Evolutionary conservation across 1,284 basidiomycete genomes (phyloP).

Genomic region (Porogramme epimiltina): DNA sequence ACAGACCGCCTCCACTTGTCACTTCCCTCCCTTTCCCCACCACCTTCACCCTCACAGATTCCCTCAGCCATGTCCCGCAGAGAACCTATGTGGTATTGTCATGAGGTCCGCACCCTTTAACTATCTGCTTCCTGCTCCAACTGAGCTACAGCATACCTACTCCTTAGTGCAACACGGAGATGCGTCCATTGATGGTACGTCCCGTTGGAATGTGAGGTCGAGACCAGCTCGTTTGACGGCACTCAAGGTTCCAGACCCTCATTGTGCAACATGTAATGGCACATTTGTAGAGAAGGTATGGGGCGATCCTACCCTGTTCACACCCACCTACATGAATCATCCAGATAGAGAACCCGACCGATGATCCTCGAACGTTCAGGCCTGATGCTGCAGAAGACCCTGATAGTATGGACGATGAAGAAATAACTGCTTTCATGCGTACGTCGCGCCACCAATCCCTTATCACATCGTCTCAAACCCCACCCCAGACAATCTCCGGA

Average conservation of each 20-base stretch:
- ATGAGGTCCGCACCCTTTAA: constrained; percentile 50
- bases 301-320: constrained; percentile 1
- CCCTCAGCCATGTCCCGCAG: constrained; percentile 55
- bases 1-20: constrained; percentile 3
- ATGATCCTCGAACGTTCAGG: constrained; percentile 73
- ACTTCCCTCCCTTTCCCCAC: background rate
- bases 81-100: constrained; percentile 78
- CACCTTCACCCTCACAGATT: background rate
- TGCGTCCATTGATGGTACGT: constrained; percentile 77
- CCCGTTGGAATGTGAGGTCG: background rate
- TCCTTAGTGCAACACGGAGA: constrained; percentile 73
- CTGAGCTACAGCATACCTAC: constrained; percentile 13
- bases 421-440: constrained; percentile 51
- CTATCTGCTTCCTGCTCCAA: background rate
- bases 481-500: constrained; percentile 19
- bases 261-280: constrained; percentile 71
- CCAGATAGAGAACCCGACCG: constrained; percentile 70
- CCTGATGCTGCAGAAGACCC: constrained; percentile 34
- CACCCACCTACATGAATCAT: background rate
- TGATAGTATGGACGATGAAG: constrained; percentile 34
- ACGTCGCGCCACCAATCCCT: constrained; percentile 15
- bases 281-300: constrained; percentile 76
- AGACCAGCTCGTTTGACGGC: constrained; percentile 6
- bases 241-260: constrained; percentile 68
- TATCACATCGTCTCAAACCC: background rate